Conservation (phyloP, 352 stramenopile species). For the Albugo candida region DNA sequence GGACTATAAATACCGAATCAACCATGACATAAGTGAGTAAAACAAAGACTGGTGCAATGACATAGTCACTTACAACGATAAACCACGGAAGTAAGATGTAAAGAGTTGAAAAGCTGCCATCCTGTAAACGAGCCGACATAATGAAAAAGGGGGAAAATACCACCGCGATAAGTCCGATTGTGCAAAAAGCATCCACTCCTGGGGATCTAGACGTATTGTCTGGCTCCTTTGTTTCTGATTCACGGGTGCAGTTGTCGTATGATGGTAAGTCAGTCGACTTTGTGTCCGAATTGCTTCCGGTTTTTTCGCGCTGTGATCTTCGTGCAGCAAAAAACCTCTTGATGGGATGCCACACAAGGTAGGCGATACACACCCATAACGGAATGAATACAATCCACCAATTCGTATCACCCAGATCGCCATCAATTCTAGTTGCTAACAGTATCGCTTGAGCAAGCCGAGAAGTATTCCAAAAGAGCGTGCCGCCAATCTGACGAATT, state of each 20-base stretch:
- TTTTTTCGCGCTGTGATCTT: constrained; percentile 10
- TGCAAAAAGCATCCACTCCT: constrained; percentile 4
- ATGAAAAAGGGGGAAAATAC: constrained; percentile 66
- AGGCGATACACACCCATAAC: constrained; percentile 52
- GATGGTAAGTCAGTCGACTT: constrained; percentile 17
- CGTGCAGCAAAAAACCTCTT: constrained; percentile 16
- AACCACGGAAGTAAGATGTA: constrained; percentile 69
- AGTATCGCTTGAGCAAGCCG: constrained; percentile 44
- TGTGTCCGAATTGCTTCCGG: constrained; percentile 8
- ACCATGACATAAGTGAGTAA: neutral
- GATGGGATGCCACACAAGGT: constrained; percentile 32
- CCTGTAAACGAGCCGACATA: constrained; percentile 45
- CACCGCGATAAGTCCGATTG: constrained; percentile 8
- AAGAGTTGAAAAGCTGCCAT: constrained; percentile 48
- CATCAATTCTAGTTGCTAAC: constrained; percentile 49
- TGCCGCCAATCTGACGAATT: constrained; percentile 17
- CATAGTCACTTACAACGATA: constrained; percentile 36
- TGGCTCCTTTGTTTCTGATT: constrained; percentile 31
- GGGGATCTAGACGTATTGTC: constrained; percentile 5
- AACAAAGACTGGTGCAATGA: neutral
- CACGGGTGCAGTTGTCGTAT: constrained; percentile 55
- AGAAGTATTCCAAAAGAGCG: constrained; percentile 23
- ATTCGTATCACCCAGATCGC: constrained; percentile 20
- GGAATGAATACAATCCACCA: constrained; percentile 73
- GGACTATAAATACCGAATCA: constrained; percentile 13